Base-by-base conservation (phyloP, 352 stramenopile genomes). In the Phytophthora sojae region DNA sequence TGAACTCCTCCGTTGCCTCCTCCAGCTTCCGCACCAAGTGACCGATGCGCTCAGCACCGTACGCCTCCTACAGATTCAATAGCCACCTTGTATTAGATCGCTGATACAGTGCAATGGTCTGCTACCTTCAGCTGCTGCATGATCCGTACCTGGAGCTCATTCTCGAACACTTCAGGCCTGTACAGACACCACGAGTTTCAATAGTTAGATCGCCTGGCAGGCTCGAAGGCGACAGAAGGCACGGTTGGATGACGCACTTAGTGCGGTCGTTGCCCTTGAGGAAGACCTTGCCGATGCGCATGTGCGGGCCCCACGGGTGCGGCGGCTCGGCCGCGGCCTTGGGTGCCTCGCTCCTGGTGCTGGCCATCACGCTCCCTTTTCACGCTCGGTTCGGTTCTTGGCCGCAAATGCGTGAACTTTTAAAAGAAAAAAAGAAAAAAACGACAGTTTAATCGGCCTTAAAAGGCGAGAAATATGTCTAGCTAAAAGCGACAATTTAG, bases 201-300 rank as follows among this genome's bases (percentile, higher is more conserved):
- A 57, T 1, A 26, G 44, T 75, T 60, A 70, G 51, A 54, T 59
- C 11, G 19, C 45, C 6, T 26, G 45, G 45, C 49, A 21, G 49
- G n/a, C 42, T 19, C 15, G 3, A 9, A 6, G 17, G 42, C 42
- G 42, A 21, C 15, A 49, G 15, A 49, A 12, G 7, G 6, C 42
- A 12, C 7, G 17, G n/a, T 49, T 49, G 15, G 8, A 12, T 44
- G 8, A 73, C 79, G 47, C 57, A 95, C 90, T 91, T 96, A 53
- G 90, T 96, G 67, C 90, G 86, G 50, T 95, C 87, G 74, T 96
- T 96, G 49, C 90, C 90, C 75, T 93, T 90, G 66, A 96, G 89
- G 65, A 91, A 92, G 52, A 96, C 88, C 74, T 96, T 95, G 61
- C 78, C 79, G 65, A 96, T 89, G 76, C 80, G 89, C 83, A 96